These are phyloP conservation scores for Astrephomene gubernaculifera DNA, from an alignment of 139 green algal genomes.

Conservation along the genomic window DNA sequence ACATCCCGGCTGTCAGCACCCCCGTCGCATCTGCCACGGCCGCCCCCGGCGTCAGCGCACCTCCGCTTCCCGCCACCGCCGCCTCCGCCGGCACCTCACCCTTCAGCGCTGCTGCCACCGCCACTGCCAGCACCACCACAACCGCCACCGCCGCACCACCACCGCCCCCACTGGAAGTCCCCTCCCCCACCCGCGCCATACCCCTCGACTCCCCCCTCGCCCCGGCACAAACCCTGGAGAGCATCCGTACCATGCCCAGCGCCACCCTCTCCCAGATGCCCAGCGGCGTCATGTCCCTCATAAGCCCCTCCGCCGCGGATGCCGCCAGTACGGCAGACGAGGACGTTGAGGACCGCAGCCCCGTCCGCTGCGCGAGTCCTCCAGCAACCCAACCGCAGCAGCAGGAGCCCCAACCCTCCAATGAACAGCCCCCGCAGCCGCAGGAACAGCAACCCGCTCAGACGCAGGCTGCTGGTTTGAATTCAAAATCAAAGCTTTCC, in stretches of 20 bases:
- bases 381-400: too few relatives aligned
- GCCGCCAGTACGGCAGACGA: not conserved
- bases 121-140: too few relatives aligned
- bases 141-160: too few relatives aligned
- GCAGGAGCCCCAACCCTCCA: too few relatives aligned
- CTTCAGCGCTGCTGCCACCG: not conserved
- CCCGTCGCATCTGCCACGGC: not conserved
- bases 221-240: not conserved
- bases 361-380: too few relatives aligned
- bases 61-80: not conserved
- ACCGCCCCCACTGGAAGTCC: too few relatives aligned
- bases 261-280: conserved; percentile 15
- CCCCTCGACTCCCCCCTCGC: not conserved
- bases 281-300: not conserved
- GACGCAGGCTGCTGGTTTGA: too few relatives aligned
- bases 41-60: not conserved
- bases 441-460: too few relatives aligned
- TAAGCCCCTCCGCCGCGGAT: conserved; percentile 18
- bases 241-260: conserved; percentile 6
- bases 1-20: not conserved
- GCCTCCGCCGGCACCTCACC: not conserved
- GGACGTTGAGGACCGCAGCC: too few relatives aligned
- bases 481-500: too few relatives aligned
- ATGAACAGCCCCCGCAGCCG: too few relatives aligned
- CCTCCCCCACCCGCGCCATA: too few relatives aligned